Evolutionary conservation across 2,329 filamentous ascomycete genomes (phyloP).

Genomic region (Exophiala bonariae): DNA sequence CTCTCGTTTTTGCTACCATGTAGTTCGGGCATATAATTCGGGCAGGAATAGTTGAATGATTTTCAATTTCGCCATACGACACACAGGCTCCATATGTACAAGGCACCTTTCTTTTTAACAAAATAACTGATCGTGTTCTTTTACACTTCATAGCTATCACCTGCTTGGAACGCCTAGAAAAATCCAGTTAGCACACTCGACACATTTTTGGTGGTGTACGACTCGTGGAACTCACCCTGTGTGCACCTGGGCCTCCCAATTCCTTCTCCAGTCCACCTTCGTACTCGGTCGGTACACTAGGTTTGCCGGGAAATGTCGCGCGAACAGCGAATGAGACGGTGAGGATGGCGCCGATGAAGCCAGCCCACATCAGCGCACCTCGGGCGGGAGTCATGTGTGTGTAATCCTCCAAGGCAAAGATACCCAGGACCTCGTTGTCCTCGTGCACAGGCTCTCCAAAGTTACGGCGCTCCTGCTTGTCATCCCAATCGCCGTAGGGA

Average conservation of each 20-base stretch:
- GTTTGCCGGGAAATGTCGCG: slow-evolving; percentile 70
- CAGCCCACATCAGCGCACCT: slow-evolving; percentile 66
- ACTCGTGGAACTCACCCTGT: slow-evolving; percentile 57
- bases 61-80: not conserved
- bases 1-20: too few species aligned
- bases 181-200: too few species aligned
- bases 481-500: slow-evolving; percentile 92
- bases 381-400: slow-evolving; percentile 75
- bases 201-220: too few species aligned
- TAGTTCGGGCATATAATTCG: too few species aligned
- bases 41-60: too few species aligned
- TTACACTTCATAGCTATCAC: slow-evolving; percentile 13
- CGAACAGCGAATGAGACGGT: slow-evolving; percentile 68
- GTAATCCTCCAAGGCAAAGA: slow-evolving; percentile 88
- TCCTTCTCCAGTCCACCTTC: slow-evolving; percentile 69
- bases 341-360: slow-evolving; percentile 65
- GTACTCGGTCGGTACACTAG: slow-evolving; percentile 68
- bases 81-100: slow-evolving; percentile 6
- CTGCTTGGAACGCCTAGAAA: slow-evolving; percentile 15
- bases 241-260: slow-evolving; percentile 67
- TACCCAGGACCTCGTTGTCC: slow-evolving; percentile 88
- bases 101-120: not conserved
- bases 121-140: not conserved
- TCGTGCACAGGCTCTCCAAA: slow-evolving; percentile 96
- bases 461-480: slow-evolving; percentile 95